These are phyloP conservation scores for Tolypocladium endophyticum DNA, from an alignment of 2,329 filamentous ascomycete genomes.

Conservation along the genomic window DNA sequence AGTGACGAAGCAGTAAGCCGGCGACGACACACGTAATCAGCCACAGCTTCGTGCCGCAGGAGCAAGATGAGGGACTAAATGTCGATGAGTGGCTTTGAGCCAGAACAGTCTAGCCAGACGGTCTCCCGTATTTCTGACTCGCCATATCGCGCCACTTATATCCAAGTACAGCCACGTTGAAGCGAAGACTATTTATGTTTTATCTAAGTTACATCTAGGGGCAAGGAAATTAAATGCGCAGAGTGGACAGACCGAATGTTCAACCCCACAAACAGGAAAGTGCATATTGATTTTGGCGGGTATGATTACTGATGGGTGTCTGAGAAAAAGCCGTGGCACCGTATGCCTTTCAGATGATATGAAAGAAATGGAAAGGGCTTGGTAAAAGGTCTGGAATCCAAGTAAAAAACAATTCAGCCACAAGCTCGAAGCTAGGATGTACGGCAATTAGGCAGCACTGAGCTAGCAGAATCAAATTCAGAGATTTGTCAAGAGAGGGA, in stretches of 20 bases:
- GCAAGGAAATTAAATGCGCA: background rate
- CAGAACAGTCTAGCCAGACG: background rate
- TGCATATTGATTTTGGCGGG: background rate
- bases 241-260: background rate
- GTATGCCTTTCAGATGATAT: background rate
- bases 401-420: background rate
- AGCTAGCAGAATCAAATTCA: background rate
- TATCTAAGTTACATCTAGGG: background rate
- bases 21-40: background rate
- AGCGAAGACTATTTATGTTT: background rate
- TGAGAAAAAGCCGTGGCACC: background rate
- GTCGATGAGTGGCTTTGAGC: background rate
- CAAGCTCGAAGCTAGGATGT: background rate
- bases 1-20: background rate
- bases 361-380: no score
- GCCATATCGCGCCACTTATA: background rate
- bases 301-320: background rate
- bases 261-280: background rate
- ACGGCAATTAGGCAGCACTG: background rate
- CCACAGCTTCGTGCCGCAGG: no score
- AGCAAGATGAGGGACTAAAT: background rate
- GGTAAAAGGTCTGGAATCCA: background rate
- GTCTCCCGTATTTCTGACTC: background rate
- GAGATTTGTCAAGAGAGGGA: background rate
- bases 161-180: background rate